These are phyloP conservation scores for Ogataea dorogensis DNA, from an alignment of 805 yeast species.

Conservation along the genomic window DNA sequence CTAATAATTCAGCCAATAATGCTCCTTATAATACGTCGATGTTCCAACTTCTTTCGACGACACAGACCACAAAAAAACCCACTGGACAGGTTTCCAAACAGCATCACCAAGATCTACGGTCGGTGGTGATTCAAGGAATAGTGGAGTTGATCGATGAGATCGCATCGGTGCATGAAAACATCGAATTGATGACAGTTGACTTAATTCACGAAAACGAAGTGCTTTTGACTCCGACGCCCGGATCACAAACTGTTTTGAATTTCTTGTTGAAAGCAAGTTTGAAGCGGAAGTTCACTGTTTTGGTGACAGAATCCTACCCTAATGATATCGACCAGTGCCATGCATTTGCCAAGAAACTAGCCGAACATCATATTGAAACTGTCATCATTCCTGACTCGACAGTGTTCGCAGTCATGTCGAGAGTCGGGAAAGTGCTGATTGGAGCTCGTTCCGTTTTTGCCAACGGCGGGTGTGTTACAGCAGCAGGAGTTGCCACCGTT, in stretches of 20 bases:
- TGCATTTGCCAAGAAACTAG: constrained; percentile 71
- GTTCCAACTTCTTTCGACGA: constrained; percentile 77
- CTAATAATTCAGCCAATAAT: constrained; percentile 25
- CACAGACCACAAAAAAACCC: constrained; percentile 23
- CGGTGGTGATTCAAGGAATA: constrained; percentile 87
- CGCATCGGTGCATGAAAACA: constrained; percentile 82
- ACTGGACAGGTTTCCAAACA: constrained; percentile 35
- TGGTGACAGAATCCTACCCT: constrained; percentile 90
- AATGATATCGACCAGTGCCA: constrained; percentile 80
- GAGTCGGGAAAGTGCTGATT: constrained; percentile 93
- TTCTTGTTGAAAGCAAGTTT: constrained; percentile 82
- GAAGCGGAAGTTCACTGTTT: constrained; percentile 87
- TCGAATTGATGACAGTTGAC: constrained; percentile 88
- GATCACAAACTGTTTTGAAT: constrained; percentile 82
- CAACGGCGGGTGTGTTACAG: constrained; percentile 90
- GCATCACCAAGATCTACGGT: constrained; percentile 66
- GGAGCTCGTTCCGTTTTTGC: constrained; percentile 93
- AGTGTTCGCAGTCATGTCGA: constrained; percentile 91
- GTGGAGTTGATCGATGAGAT: constrained; percentile 91
- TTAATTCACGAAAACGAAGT: constrained; percentile 91
- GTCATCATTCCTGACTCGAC: constrained; percentile 91
- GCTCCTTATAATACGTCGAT: constrained; percentile 72
- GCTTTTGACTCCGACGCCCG: constrained; percentile 90
- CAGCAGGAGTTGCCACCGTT: constrained; percentile 88
- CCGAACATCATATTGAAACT: constrained; percentile 84